A percentile compares a stretch with the other conserved stretches of the same genome.
These are phyloP conservation scores for Tulasnella sp. DNA, from an alignment of 768 basidiomycete genomes.

Conservation along the genomic window DNA sequence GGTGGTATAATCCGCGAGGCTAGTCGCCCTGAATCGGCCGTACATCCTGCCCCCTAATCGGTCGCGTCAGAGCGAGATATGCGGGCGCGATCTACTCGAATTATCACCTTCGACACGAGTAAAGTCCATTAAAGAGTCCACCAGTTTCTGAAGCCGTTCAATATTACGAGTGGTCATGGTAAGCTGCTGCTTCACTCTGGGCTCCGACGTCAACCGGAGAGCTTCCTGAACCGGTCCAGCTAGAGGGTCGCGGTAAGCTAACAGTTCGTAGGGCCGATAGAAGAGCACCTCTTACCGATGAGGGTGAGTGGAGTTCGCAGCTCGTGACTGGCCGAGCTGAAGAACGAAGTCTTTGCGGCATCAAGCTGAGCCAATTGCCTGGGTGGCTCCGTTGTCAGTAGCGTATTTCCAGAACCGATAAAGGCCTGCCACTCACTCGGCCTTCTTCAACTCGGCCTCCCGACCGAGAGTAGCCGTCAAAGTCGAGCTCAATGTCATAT, in stretches of 20 bases:
- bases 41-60: conserved; percentile 30
- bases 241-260: background rate
- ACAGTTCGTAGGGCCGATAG: background rate
- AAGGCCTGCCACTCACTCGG: conserved; percentile 30
- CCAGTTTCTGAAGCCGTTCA: conserved; percentile 39
- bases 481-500: conserved; percentile 31
- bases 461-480: conserved; percentile 34
- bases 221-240: conserved; percentile 35
- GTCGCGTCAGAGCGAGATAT: background rate
- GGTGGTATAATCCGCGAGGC: conserved; percentile 37
- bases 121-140: conserved; percentile 44
- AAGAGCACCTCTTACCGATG: conserved; percentile 27
- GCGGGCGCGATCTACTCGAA: background rate
- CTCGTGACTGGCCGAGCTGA: conserved; percentile 37
- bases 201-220: conserved; percentile 27
- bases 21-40: conserved; percentile 39
- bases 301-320: conserved; percentile 38
- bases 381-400: background rate
- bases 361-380: conserved; percentile 36
- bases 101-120: conserved; percentile 34
- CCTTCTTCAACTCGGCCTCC: conserved; percentile 35
- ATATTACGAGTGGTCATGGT: conserved; percentile 38
- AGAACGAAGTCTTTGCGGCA: conserved; percentile 37
- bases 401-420: background rate
- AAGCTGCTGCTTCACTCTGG: conserved; percentile 33